These are phyloP conservation scores for Trypethelium eluteriae DNA, from an alignment of 495 filamentous ascomycete genomes.

Conservation along the genomic window DNA sequence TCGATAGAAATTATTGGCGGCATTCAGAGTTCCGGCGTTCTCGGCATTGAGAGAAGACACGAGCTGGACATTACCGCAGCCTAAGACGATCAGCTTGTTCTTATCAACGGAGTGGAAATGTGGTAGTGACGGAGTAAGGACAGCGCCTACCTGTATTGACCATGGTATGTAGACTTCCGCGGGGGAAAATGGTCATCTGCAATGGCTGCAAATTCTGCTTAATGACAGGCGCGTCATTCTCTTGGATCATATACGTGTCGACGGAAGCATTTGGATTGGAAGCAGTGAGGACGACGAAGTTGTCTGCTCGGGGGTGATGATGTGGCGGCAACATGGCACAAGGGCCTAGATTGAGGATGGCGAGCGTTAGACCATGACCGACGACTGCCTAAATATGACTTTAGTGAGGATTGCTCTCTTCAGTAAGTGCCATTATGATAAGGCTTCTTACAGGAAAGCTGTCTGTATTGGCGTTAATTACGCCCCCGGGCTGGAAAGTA, in stretches of 20 bases:
- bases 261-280: constrained; percentile 33
- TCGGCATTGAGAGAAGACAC: constrained; percentile 33
- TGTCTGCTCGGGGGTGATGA: constrained; percentile 39
- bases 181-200: constrained; percentile 45
- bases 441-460: constrained; percentile 29
- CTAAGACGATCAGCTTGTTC: constrained; percentile 15
- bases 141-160: constrained; percentile 38
- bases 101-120: background rate
- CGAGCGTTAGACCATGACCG: constrained; percentile 21
- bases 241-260: constrained; percentile 40
- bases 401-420: constrained; percentile 30
- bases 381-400: background rate
- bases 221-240: constrained; percentile 36
- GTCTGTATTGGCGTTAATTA: constrained; percentile 39
- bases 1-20: constrained; percentile 30
- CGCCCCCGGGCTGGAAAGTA: constrained; percentile 33
- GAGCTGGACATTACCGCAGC: constrained; percentile 35
- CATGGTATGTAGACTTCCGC: constrained; percentile 44
- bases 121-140: background rate
- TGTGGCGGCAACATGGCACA: constrained; percentile 46
- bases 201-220: constrained; percentile 34
- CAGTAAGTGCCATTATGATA: background rate
- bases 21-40: constrained; percentile 35
- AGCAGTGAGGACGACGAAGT: constrained; percentile 36
- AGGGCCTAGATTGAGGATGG: constrained; percentile 38